Conservation (phyloP, 805 yeast genomes). For the Candida ovalis region DNA sequence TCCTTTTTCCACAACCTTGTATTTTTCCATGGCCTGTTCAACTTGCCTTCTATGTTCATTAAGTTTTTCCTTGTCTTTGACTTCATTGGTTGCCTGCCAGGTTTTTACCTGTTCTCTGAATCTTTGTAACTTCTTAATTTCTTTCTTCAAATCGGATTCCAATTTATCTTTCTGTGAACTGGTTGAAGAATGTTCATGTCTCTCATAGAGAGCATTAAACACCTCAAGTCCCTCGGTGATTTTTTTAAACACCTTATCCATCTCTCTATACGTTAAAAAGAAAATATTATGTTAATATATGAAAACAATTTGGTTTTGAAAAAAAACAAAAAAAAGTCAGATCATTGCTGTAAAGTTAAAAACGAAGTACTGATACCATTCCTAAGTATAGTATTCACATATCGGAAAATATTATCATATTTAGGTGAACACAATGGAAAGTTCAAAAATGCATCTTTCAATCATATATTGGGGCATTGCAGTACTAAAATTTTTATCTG, state of each 20-base stretch:
- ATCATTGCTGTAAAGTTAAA: no score
- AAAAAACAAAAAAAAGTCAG: neutral
- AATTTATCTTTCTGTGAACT: slow-evolving; percentile 53
- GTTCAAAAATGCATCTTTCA: neutral
- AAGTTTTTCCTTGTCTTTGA: slow-evolving; percentile 42
- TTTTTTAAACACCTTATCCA: slow-evolving; percentile 60
- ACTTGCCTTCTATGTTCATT: slow-evolving; percentile 42
- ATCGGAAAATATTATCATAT: no score
- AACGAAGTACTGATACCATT: no score
- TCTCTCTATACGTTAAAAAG: slow-evolving; percentile 35
- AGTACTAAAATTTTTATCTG: neutral
- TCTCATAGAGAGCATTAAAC: slow-evolving; percentile 53
- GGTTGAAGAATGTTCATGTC: slow-evolving; percentile 46
- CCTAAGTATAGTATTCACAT: no score
- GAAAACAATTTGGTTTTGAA: neutral
- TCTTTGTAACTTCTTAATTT: slow-evolving; percentile 55
- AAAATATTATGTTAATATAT: neutral
- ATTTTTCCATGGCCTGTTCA: slow-evolving; percentile 54
- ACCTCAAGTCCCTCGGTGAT: slow-evolving; percentile 53
- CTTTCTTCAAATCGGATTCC: slow-evolving; percentile 54
- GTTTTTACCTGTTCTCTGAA: slow-evolving; percentile 57
- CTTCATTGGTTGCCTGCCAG: slow-evolving; percentile 54
- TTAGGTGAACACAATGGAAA: no score
- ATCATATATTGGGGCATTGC: neutral
- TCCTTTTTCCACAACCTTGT: slow-evolving; percentile 54